These are phyloP conservation scores for Cercospora sojina DNA, from an alignment of 2,329 filamentous ascomycete genomes.

Conservation along the genomic window DNA sequence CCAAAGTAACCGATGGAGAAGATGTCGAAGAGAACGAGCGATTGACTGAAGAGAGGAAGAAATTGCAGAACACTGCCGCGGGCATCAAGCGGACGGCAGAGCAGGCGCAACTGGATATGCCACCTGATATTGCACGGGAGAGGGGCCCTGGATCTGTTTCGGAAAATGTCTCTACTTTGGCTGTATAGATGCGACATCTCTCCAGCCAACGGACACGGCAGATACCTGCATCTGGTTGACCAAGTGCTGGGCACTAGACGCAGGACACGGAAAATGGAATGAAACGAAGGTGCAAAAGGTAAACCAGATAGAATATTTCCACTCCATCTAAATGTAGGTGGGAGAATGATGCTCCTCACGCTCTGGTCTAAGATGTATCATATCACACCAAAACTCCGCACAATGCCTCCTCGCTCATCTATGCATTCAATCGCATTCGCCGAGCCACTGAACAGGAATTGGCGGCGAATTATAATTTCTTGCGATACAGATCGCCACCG, in stretches of 20 bases:
- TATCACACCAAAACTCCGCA: neutral
- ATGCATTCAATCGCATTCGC: neutral
- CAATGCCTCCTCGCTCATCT: neutral
- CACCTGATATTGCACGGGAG: conserved; percentile 26
- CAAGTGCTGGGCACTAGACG: conserved; percentile 20
- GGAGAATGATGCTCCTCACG: neutral
- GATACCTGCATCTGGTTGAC: conserved; percentile 7
- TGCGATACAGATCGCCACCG: conserved; percentile 81
- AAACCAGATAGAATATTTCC: neutral
- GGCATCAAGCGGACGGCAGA: conserved; percentile 28
- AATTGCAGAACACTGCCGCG: conserved; percentile 20
- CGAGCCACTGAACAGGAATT: neutral
- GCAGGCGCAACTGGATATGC: conserved; percentile 28
- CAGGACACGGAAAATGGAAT: neutral
- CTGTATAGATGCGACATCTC: conserved; percentile 9
- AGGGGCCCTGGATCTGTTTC: conserved; percentile 24
- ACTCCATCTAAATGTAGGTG: neutral
- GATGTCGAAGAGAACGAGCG: conserved; percentile 35
- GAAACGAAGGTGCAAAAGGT: neutral
- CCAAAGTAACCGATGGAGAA: conserved; percentile 34
- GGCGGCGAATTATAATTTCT: conserved; percentile 17
- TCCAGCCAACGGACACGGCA: neutral
- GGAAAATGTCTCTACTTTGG: conserved; percentile 26
- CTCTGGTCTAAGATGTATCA: neutral
- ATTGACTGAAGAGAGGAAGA: conserved; percentile 16